phyloP scores from a whole-genome alignment of 2,329 filamentous ascomycete species.

The Aspergillus sclerotialis region DNA sequence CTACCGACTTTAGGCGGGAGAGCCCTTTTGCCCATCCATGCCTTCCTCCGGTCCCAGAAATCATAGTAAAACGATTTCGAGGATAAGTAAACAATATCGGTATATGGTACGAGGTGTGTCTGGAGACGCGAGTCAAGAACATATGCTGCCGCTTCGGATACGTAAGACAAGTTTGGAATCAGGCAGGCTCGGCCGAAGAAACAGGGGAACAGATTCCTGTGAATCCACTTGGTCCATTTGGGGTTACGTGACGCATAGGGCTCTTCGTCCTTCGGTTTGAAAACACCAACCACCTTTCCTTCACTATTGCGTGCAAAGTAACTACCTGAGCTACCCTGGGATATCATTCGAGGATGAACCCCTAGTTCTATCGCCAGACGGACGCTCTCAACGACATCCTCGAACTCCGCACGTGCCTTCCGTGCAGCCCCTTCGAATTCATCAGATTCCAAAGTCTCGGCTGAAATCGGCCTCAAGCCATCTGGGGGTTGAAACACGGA shows the following conservation, averaged over 20 bases:
- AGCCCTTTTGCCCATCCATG: conserved; percentile 77
- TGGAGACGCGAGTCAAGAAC: conserved; percentile 84
- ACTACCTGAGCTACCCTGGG: conserved; percentile 93
- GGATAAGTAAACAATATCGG: conserved; percentile 85
- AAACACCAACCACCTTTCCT: conserved; percentile 93
- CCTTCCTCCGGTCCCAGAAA: conserved; percentile 88
- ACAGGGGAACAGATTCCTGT: conserved; percentile 93
- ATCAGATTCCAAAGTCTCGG: conserved; percentile 60
- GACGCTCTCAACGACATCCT: conserved; percentile 85
- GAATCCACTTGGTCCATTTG: conserved; percentile 99
- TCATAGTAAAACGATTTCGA: conserved; percentile 98
- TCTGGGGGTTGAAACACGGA: conserved; percentile 94
- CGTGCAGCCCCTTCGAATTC: conserved; percentile 50
- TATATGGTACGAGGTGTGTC: conserved; percentile 92
- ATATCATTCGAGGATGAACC: conserved; percentile 90
- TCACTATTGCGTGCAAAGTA: conserved; percentile 92
- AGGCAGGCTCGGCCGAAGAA: conserved; percentile 93
- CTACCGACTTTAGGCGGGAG: conserved; percentile 88
- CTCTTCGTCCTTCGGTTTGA: conserved; percentile 98
- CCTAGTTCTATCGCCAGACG: conserved; percentile 80
- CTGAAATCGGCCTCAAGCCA: conserved; percentile 71
- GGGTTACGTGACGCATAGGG: conserved; percentile 95
- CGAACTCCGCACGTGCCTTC: conserved; percentile 75
- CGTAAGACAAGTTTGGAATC: conserved; percentile 95
- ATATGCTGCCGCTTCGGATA: conserved; percentile 95